Conservation (phyloP, 2,329 filamentous ascomycete species). For the Penicillium vulpinum region DNA sequence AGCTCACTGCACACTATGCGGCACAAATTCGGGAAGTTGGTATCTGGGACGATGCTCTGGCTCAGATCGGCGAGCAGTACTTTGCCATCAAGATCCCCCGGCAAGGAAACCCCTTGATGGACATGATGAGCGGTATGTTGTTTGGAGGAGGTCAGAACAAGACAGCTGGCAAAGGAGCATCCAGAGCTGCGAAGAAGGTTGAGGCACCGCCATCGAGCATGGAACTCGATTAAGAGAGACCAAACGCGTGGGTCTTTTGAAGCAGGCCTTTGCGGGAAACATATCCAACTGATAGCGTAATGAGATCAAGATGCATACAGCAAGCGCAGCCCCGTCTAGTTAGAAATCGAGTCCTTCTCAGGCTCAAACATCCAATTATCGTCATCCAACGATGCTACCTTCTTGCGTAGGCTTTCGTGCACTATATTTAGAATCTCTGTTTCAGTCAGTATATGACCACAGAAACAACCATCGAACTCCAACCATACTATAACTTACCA, state of each 20-base stretch:
- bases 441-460: conserved; percentile 11
- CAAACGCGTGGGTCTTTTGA: background rate
- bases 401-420: conserved; percentile 67
- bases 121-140: conserved; percentile 97
- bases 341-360: conserved; percentile 53
- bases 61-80: conserved; percentile 93
- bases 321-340: background rate
- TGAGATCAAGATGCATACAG: conserved; percentile 18
- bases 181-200: conserved; percentile 48
- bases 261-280: conserved; percentile 1
- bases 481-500: conserved; percentile 49
- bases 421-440: conserved; percentile 69
- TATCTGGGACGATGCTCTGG: conserved; percentile 77
- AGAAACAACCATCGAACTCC: background rate
- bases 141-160: conserved; percentile 58
- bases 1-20: conserved; percentile 79
- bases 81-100: conserved; percentile 86
- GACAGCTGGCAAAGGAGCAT: conserved; percentile 36
- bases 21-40: conserved; percentile 73
- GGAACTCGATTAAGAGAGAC: conserved; percentile 44
- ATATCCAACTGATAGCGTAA: conserved; percentile 19
- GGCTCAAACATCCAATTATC: conserved; percentile 91
- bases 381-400: conserved; percentile 71
- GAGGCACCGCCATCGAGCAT: conserved; percentile 47
- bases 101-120: conserved; percentile 88